phyloP scores from a whole-genome alignment of 768 basidiomycete genomes.

The Erythrobasidium yunnanense region DNA sequence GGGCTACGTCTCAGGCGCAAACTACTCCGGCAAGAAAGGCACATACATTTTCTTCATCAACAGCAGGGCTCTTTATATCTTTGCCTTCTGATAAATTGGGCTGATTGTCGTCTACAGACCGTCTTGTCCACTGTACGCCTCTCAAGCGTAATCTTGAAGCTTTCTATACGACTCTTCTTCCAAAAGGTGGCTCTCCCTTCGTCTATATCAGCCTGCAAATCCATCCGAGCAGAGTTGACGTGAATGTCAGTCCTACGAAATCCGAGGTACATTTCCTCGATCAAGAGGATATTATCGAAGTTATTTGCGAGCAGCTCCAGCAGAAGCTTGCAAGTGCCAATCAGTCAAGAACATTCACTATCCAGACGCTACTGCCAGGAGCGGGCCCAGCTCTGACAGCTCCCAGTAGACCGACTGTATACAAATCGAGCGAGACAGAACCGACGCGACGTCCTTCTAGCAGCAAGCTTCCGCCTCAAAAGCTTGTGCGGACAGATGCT shows the following conservation, averaged over 20 bases:
- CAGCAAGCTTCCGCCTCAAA: slow-evolving; percentile 51
- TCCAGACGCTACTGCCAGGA: slow-evolving; percentile 34
- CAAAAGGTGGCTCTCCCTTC: slow-evolving; percentile 81
- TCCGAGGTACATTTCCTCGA: slow-evolving; percentile 85
- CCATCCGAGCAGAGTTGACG: slow-evolving; percentile 78
- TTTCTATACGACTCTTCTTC: slow-evolving; percentile 69
- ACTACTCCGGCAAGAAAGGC: slow-evolving; percentile 77
- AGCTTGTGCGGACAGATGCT: slow-evolving; percentile 82
- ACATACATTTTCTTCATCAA: slow-evolving; percentile 88
- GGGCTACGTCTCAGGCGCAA: slow-evolving; percentile 69
- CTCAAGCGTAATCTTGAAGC: slow-evolving; percentile 80
- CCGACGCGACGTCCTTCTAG: slow-evolving; percentile 17
- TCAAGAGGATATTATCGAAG: slow-evolving; percentile 72
- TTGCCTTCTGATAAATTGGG: neutral
- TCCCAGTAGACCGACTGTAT: too few relatives aligned
- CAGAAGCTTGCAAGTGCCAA: slow-evolving; percentile 49
- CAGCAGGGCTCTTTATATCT: slow-evolving; percentile 49
- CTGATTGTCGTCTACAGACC: slow-evolving; percentile 49
- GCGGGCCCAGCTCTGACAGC: too few relatives aligned
- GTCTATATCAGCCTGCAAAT: slow-evolving; percentile 83
- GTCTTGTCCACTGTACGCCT: slow-evolving; percentile 74
- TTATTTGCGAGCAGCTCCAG: slow-evolving; percentile 63
- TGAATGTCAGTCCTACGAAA: slow-evolving; percentile 97
- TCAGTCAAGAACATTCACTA: slow-evolving; percentile 43
- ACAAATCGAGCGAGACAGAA: too few relatives aligned